phyloP scores from a whole-genome alignment of 306 rosid genomes.

The Pueraria montana region DNA sequence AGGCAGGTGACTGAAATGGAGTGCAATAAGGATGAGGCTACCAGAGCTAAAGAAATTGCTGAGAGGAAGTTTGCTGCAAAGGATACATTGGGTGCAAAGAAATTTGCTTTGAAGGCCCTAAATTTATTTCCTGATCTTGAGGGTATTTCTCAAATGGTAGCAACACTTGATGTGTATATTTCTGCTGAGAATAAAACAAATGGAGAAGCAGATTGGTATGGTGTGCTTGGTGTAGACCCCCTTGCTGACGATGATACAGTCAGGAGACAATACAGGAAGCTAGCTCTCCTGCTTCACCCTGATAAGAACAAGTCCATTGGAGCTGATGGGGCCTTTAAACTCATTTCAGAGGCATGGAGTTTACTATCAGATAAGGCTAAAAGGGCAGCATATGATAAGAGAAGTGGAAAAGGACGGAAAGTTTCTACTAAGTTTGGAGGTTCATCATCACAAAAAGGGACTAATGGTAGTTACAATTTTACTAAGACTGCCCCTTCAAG shows the following conservation, averaged over 20 bases:
- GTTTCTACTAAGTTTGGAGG: constrained; percentile 55
- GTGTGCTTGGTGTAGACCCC: constrained; percentile 79
- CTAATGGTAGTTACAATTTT: constrained; percentile 69
- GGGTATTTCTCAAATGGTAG: constrained; percentile 82
- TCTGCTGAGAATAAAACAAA: constrained; percentile 73
- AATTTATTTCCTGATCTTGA: constrained; percentile 81
- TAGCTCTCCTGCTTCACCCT: constrained; percentile 94
- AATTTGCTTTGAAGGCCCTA: constrained; percentile 88
- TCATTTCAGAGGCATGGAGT: constrained; percentile 93
- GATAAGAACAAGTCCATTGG: constrained; percentile 92
- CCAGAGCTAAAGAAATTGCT: constrained; percentile 83
- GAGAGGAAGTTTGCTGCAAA: constrained; percentile 80
- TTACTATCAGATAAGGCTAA: constrained; percentile 77
- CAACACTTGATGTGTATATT: constrained; percentile 81
- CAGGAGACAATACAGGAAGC: constrained; percentile 81
- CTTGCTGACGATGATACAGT: constrained; percentile 78
- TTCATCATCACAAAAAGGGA: constrained; percentile 61
- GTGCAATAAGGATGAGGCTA: constrained; percentile 94
- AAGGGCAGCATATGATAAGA: constrained; percentile 67
- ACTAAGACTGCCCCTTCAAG: constrained; percentile 63
- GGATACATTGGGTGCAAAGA: constrained; percentile 79
- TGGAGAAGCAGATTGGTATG: constrained; percentile 93
- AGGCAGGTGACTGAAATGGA: constrained; percentile 67
- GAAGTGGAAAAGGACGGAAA: constrained; percentile 59
- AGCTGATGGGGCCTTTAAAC: constrained; percentile 92